Percentiles rank a stretch among this genome's conserved stretches.
phyloP scores from a whole-genome alignment of 108 stramenopile species.

The Skeletonema grethae region DNA sequence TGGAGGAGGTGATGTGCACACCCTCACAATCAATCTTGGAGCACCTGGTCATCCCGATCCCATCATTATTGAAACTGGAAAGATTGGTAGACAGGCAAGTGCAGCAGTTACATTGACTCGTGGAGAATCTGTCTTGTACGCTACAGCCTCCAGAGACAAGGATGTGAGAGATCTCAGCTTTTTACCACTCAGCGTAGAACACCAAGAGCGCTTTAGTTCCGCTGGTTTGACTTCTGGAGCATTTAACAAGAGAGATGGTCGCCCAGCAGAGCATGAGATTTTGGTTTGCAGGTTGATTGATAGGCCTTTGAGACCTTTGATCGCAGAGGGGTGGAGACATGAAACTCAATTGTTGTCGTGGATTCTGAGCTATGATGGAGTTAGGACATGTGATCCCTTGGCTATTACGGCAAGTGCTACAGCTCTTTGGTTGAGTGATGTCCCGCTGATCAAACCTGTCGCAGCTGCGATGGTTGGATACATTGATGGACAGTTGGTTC shows the following conservation, averaged over 20 bases:
- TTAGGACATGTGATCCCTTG: constrained; percentile 68
- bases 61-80: constrained; percentile 77
- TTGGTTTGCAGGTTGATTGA: constrained; percentile 93
- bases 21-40: constrained; percentile 61
- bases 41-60: constrained; percentile 66
- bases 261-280: constrained; percentile 89
- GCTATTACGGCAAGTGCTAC: constrained; percentile 77
- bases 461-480: constrained; percentile 86
- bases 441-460: constrained; percentile 74
- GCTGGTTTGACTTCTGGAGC: constrained; percentile 82
- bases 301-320: constrained; percentile 90
- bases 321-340: constrained; percentile 89
- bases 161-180: constrained; percentile 77
- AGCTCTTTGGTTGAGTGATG: constrained; percentile 72
- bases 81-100: constrained; percentile 85
- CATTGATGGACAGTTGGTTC: constrained; percentile 54
- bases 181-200: constrained; percentile 90
- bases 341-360: constrained; percentile 95
- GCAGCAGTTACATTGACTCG: constrained; percentile 76
- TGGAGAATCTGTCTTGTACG: constrained; percentile 77
- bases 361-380: constrained; percentile 89
- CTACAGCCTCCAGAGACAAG: constrained; percentile 70
- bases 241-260: constrained; percentile 89
- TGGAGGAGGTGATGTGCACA: constrained; percentile 56
- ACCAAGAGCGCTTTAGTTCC: constrained; percentile 89